phyloP scores from a whole-genome alignment of 257 asterid genomes.

The Sherardia arvensis region DNA sequence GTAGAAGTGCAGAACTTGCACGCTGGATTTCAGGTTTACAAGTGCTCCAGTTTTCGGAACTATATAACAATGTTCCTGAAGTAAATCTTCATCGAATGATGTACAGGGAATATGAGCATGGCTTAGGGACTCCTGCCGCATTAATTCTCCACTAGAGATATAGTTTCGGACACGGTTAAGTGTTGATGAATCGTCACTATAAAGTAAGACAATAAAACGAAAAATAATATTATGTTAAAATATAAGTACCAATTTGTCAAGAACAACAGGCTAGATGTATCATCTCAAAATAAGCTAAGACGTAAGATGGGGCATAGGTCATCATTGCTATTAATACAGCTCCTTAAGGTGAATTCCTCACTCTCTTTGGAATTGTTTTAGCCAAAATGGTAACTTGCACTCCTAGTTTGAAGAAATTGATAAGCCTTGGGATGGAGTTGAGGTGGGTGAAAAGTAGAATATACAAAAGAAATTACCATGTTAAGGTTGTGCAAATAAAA shows the following conservation, averaged over 20 bases:
- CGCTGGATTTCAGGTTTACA: conserved; percentile 59
- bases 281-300: neutral
- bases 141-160: conserved; percentile 49
- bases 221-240: neutral
- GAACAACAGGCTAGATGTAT: neutral
- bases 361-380: neutral
- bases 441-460: neutral
- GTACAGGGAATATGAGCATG: conserved; percentile 60
- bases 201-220: conserved; percentile 7
- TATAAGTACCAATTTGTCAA: neutral
- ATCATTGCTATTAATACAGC: neutral
- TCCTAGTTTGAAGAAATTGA: neutral
- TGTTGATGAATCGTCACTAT: conserved; percentile 41
- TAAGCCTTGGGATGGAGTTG: neutral
- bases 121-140: conserved; percentile 57
- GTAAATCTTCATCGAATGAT: conserved; percentile 31
- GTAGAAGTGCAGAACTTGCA: conserved; percentile 49
- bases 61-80: conserved; percentile 37
- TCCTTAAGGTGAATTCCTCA: neutral
- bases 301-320: neutral
- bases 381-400: neutral
- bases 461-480: neutral
- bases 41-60: conserved; percentile 59
- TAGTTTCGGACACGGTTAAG: conserved; percentile 36
- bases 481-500: neutral